These are phyloP conservation scores for Chalaropsis thielavioides DNA, from an alignment of 2,329 filamentous ascomycete genomes.

Conservation along the genomic window DNA sequence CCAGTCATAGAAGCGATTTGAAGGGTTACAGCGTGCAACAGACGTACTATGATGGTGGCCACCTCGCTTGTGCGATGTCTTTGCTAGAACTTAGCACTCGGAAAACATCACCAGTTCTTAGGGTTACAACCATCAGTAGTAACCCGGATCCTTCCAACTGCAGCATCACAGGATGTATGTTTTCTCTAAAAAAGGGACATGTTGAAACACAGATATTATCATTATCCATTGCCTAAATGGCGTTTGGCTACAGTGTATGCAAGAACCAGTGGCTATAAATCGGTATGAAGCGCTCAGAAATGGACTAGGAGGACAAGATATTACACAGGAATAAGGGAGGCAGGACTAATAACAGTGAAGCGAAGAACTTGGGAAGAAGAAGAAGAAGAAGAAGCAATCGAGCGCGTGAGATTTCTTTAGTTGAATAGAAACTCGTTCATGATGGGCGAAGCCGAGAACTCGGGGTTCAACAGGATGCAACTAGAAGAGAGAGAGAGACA, in stretches of 20 bases:
- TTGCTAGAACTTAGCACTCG: neutral
- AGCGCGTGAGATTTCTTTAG: conserved; percentile 23
- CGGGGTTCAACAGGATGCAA: conserved; percentile 81
- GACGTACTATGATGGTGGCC: neutral
- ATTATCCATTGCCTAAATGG: conserved; percentile 10
- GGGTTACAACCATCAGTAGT: neutral
- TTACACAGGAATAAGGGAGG: neutral
- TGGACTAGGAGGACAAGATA: neutral
- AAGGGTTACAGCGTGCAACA: neutral
- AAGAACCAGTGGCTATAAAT: neutral
- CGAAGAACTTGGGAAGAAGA: neutral
- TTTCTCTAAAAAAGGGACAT: neutral
- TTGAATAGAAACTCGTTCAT: conserved; percentile 80
- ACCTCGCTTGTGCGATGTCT: too few species aligned
- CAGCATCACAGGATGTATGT: too few species aligned
- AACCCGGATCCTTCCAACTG: neutral
- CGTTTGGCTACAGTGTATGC: neutral
- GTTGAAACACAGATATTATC: conserved; percentile 9
- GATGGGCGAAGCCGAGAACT: conserved; percentile 82
- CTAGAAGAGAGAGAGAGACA: conserved; percentile 33
- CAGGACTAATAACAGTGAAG: neutral
- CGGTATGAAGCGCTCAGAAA: neutral
- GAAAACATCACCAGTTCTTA: neutral
- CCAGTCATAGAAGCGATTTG: neutral
- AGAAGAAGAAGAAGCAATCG: neutral